Percentiles rank a stretch among this genome's conserved stretches.
These are phyloP conservation scores for Tricholoma saponaceum DNA, from an alignment of 768 basidiomycete species.

Conservation along the genomic window DNA sequence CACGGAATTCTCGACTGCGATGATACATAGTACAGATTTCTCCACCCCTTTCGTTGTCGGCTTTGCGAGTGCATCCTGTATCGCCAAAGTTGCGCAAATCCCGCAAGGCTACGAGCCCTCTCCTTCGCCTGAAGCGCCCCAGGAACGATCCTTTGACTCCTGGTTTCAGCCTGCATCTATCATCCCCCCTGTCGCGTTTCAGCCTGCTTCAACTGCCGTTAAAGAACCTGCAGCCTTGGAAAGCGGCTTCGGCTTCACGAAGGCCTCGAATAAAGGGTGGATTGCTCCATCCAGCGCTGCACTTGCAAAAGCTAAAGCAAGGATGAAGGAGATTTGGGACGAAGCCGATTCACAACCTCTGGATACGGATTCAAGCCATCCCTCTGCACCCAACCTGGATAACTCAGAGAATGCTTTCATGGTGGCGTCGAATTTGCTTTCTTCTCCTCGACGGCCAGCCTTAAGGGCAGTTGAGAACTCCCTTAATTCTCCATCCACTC, in stretches of 20 bases:
- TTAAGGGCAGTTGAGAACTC: constrained; percentile 36
- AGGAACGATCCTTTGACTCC: constrained; percentile 37
- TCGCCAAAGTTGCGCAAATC: constrained; percentile 8
- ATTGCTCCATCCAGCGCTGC: constrained; percentile 51
- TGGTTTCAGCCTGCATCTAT: constrained; percentile 45
- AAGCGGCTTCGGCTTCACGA: constrained; percentile 29
- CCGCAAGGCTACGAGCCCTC: constrained; percentile 24
- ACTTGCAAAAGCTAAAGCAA: constrained; percentile 50
- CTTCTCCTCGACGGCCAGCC: constrained; percentile 27
- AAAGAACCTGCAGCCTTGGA: constrained; percentile 3
- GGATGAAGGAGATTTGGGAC: constrained; percentile 44
- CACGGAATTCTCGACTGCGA: constrained; percentile 1
- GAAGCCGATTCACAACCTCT: constrained; percentile 25
- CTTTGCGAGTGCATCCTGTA: constrained; percentile 26
- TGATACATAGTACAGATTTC: constrained; percentile 1
- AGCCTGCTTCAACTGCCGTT: constrained; percentile 23
- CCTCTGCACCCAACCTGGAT: constrained; percentile 8
- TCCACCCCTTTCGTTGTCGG: constrained; percentile 11
- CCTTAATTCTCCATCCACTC: constrained; percentile 34
- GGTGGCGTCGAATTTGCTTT: constrained; percentile 16
- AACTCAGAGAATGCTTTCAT: constrained; percentile 25
- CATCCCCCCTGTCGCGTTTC: constrained; percentile 30
- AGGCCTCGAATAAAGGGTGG: constrained; percentile 31
- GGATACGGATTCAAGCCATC: neutral
- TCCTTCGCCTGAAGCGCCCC: constrained; percentile 36